Evolutionary conservation across 352 stramenopile species (phyloP), one percentile per base, ranked within the genome.

Genomic region (Phytophthora syringae): DNA sequence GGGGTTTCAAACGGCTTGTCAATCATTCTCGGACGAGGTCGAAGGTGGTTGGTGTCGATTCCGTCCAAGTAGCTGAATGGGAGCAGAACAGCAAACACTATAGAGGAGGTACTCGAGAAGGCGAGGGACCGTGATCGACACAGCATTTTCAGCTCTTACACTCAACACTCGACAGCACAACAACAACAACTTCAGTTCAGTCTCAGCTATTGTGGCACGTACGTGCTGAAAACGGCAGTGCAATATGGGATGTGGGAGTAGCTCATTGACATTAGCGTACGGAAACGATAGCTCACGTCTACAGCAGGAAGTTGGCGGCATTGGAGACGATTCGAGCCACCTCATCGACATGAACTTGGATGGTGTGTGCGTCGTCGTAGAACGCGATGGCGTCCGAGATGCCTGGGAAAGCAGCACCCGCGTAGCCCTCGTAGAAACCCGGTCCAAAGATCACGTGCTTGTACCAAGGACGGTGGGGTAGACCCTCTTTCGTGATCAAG

Each of bases 401-500:
- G 21, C 67, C 71, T 5, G 71, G 71, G 59, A 78, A 78, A 12
- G 70, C 65, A 15, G 65, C 49, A 37, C 70, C 70, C n/a, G n/a
- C n/a, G n/a, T n/a, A n/a, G n/a, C n/a, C n/a, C n/a, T n/a, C n/a
- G n/a, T n/a, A n/a, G n/a, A n/a, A n/a, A n/a, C n/a, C n/a, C n/a
- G n/a, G n/a, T n/a, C n/a, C n/a, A n/a, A n/a, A n/a, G n/a, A n/a
- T 70, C 40, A 77, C 67, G 57, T 80, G 72, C 48, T 65, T 67
- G 60, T 65, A 80, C 72, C 72, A 80, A 34, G 56, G 52, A n/a
- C 72, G 72, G 47, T 80, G 74, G 40, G 66, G 74, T n/a, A 82
- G 52, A 9, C 74, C 74, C 7, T 67, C 22, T 5, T 70, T 47
- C 18, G 40, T 53, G 20, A 71, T 57, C 15, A 82, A 62, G 49